Conservation (phyloP, 805 yeast genomes). For the Nakazawaea holstii region DNA sequence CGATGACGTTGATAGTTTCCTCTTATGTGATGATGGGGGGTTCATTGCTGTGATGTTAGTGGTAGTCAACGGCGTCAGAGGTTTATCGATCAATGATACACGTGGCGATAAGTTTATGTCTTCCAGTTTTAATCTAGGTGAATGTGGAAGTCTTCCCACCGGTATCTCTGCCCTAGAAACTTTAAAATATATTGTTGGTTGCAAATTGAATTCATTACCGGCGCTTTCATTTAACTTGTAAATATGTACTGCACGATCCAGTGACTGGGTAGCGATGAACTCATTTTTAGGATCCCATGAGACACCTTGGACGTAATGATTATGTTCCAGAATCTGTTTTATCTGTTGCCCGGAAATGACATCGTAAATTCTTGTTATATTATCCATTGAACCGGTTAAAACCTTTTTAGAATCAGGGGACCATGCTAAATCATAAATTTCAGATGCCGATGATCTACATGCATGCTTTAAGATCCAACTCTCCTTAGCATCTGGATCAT, state of each 20-base stretch:
- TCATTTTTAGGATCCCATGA: slow-evolving; percentile 88
- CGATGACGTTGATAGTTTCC: slow-evolving; percentile 37
- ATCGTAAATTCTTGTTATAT: slow-evolving; percentile 64
- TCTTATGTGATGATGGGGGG: slow-evolving; percentile 25
- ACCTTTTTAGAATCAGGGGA: slow-evolving; percentile 76
- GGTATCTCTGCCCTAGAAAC: slow-evolving; percentile 57
- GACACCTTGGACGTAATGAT: slow-evolving; percentile 93
- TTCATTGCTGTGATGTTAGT: slow-evolving; percentile 12
- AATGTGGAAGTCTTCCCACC: slow-evolving; percentile 14
- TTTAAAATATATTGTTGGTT: slow-evolving; percentile 39
- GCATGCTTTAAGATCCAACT: slow-evolving; percentile 66
- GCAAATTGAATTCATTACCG: slow-evolving; percentile 23
- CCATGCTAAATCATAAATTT: slow-evolving; percentile 91
- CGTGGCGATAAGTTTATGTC: neutral
- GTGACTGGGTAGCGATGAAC: slow-evolving; percentile 79
- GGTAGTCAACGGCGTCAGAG: slow-evolving; percentile 3
- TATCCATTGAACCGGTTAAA: slow-evolving; percentile 92
- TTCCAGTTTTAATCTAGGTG: slow-evolving; percentile 13
- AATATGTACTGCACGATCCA: slow-evolving; percentile 80
- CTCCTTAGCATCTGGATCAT: slow-evolving; percentile 52
- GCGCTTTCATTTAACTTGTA: slow-evolving; percentile 35
- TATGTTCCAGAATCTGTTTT: slow-evolving; percentile 63
- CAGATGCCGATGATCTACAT: slow-evolving; percentile 57
- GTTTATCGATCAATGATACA: neutral
- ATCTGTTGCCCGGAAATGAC: slow-evolving; percentile 52